Conservation (phyloP, 2,329 filamentous ascomycete species). For the Talaromyces sp. region DNA sequence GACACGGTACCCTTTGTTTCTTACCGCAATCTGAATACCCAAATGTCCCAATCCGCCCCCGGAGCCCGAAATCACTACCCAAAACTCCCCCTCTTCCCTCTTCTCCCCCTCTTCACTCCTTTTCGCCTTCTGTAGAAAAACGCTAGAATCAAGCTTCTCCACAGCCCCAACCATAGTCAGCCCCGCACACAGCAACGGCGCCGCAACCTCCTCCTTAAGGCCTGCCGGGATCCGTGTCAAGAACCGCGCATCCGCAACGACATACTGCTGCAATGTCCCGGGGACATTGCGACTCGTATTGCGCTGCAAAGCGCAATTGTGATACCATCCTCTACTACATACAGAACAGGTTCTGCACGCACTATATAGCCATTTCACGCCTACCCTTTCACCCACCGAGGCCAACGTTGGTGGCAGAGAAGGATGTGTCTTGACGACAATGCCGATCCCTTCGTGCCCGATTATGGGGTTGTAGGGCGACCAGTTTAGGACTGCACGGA, state of each 20-base stretch:
- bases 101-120: background rate
- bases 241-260: conserved; percentile 2
- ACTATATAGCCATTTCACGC: background rate
- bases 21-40: background rate
- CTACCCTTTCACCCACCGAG: background rate
- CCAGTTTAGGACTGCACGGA: conserved; percentile 1
- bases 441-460: background rate
- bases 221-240: background rate
- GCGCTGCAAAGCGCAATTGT: background rate
- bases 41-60: conserved; percentile 11
- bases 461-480: background rate
- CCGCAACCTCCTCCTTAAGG: background rate
- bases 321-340: background rate
- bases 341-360: background rate
- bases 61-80: conserved; percentile 5
- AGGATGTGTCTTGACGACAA: background rate
- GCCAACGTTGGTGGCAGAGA: background rate
- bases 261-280: conserved; percentile 10
- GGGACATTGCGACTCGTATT: background rate
- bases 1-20: background rate
- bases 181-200: conserved; percentile 10
- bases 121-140: background rate
- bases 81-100: background rate
- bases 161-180: background rate
- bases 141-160: background rate